These are phyloP conservation scores for Flaveria sonorensis DNA, from an alignment of 129 eudicot species.

Conservation along the genomic window DNA sequence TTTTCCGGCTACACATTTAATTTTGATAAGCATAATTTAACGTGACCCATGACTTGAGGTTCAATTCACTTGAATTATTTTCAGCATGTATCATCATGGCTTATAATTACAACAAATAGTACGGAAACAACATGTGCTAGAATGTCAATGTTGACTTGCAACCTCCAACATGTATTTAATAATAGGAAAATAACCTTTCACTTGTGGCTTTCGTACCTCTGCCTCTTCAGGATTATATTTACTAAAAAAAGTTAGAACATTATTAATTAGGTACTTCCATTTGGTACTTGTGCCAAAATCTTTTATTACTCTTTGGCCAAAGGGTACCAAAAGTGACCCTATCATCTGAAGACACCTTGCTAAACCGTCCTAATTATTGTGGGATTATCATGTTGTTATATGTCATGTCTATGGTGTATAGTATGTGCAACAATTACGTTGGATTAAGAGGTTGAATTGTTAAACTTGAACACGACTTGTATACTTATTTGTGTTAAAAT, in stretches of 20 bases:
- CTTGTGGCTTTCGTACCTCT: constrained; percentile 20
- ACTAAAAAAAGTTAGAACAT: constrained; percentile 18
- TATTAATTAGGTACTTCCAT: constrained; percentile 18
- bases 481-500: background rate
- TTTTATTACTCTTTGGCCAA: background rate
- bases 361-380: too few species aligned
- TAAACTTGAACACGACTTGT: background rate
- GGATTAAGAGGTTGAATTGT: background rate
- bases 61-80: constrained; percentile 10
- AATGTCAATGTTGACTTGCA: constrained; percentile 42
- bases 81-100: constrained; percentile 23
- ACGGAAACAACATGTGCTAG: constrained; percentile 45
- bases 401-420: background rate
- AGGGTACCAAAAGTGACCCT: background rate
- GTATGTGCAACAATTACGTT: background rate
- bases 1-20: background rate
- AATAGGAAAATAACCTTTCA: constrained; percentile 24
- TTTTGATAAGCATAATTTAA: background rate
- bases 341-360: background rate
- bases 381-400: too few species aligned
- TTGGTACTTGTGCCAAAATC: constrained; percentile 7
- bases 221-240: constrained; percentile 25
- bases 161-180: constrained; percentile 10
- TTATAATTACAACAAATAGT: constrained; percentile 28
- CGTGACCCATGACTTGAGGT: constrained; percentile 31